These are phyloP conservation scores for Collybiopsis confluens DNA, from an alignment of 768 basidiomycete species.

Conservation along the genomic window DNA sequence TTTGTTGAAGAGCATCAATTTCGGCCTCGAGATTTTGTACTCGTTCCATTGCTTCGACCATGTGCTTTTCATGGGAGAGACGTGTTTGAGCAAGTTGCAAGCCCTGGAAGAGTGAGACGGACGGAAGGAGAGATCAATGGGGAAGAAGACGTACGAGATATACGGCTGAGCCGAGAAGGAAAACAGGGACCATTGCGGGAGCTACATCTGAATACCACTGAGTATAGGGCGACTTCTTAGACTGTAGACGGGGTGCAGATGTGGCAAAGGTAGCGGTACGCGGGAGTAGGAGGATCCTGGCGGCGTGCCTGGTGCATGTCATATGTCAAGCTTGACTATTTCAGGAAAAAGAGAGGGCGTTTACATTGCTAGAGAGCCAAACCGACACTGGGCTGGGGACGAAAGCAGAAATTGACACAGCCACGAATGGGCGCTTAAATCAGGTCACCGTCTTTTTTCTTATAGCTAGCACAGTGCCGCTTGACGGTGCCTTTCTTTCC, in stretches of 20 bases:
- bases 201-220: slow-evolving; percentile 65
- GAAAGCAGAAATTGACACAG: neutral
- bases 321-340: neutral
- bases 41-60: slow-evolving; percentile 53
- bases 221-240: slow-evolving; percentile 47
- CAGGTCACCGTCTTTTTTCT: neutral
- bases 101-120: slow-evolving; percentile 38
- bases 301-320: neutral
- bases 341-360: no score
- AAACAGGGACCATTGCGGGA: slow-evolving; percentile 76
- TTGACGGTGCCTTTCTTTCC: slow-evolving; percentile 12
- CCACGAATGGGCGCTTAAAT: no score
- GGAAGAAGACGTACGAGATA: slow-evolving; percentile 51
- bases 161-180: slow-evolving; percentile 73
- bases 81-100: slow-evolving; percentile 60
- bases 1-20: slow-evolving; percentile 39
- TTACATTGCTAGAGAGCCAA: no score
- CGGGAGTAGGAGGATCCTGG: neutral
- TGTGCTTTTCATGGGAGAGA: slow-evolving; percentile 68
- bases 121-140: neutral
- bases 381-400: neutral
- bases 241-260: slow-evolving; percentile 6
- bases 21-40: slow-evolving; percentile 58
- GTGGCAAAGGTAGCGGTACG: neutral
- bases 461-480: neutral